Conservation (phyloP, 805 yeast species). For the Nakazawaea sp. region DNA sequence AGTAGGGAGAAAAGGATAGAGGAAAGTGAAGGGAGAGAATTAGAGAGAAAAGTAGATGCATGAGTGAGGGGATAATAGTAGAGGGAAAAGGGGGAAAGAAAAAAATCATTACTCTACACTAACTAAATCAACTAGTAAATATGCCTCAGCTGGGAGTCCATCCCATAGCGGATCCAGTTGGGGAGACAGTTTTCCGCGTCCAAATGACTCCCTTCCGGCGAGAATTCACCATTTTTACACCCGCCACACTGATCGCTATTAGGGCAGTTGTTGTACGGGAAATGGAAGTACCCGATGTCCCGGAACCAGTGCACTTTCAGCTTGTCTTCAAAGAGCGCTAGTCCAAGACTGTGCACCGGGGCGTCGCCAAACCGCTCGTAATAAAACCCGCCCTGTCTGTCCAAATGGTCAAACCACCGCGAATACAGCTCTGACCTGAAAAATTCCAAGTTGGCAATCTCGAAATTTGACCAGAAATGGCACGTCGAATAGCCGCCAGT, state of each 20-base stretch:
- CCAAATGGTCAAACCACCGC: constrained; percentile 57
- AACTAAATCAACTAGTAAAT: too few relatives aligned
- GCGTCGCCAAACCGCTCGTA: constrained; percentile 96
- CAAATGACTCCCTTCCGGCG: constrained; percentile 26
- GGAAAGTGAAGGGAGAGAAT: background rate
- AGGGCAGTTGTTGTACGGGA: constrained; percentile 76
- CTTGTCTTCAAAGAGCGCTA: constrained; percentile 65
- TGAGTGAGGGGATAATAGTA: background rate
- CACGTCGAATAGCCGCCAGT: constrained; percentile 51
- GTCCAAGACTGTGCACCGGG: constrained; percentile 76
- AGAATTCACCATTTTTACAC: constrained; percentile 6
- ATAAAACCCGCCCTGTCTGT: constrained; percentile 70
- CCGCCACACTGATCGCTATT: constrained; percentile 38
- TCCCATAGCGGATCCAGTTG: constrained; percentile 52
- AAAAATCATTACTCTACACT: too few relatives aligned
- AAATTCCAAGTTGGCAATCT: constrained; percentile 79
- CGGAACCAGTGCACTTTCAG: constrained; percentile 76
- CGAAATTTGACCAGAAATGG: constrained; percentile 90
- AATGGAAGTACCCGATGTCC: constrained; percentile 72
- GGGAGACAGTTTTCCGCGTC: constrained; percentile 70
- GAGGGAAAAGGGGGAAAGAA: background rate
- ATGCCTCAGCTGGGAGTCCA: constrained; percentile 20
- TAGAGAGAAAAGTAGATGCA: background rate
- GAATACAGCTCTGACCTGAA: constrained; percentile 54
- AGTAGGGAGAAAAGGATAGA: background rate